These are phyloP conservation scores for Astrothelium macrocarpum DNA, from an alignment of 495 filamentous ascomycete genomes.

Conservation along the genomic window DNA sequence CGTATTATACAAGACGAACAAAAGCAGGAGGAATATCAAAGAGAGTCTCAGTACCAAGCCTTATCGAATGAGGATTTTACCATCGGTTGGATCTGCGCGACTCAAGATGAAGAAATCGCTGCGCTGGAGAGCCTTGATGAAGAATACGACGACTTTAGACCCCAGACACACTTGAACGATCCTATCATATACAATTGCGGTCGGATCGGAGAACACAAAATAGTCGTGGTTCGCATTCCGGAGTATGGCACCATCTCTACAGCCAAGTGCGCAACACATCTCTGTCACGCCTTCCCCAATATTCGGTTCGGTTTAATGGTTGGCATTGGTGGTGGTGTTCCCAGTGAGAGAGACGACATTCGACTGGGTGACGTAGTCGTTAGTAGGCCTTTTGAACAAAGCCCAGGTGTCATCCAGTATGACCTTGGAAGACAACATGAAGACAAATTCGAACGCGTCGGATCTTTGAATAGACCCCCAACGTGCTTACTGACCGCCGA, in stretches of 20 bases:
- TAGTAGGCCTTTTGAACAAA: not conserved
- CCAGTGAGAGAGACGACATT: conserved; percentile 6
- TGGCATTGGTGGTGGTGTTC: conserved; percentile 10
- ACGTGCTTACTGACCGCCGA: conserved; percentile 5
- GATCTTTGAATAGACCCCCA: conserved; percentile 10
- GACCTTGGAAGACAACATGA: conserved; percentile 16
- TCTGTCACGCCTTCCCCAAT: not conserved
- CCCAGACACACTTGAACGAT: conserved; percentile 9
- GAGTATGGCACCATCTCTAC: not conserved
- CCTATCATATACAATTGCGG: not conserved
- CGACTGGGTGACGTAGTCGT: conserved; percentile 10
- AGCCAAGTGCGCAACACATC: not conserved
- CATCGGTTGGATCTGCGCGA: conserved; percentile 43
- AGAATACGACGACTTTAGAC: not conserved
- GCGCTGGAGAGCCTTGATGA: conserved; percentile 39
- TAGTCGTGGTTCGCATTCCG: not conserved
- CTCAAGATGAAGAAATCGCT: conserved; percentile 35
- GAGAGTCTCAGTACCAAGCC: not conserved
- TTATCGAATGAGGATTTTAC: conserved; percentile 12
- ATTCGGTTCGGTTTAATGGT: conserved; percentile 9
- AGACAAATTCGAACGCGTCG: conserved; percentile 4
- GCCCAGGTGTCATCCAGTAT: conserved; percentile 13
- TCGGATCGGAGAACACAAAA: not conserved
- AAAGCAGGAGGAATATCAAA: not conserved
- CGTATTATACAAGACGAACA: not conserved